Base-by-base conservation (phyloP, 2,329 filamentous ascomycete species). In the Fusarium temperatum region DNA sequence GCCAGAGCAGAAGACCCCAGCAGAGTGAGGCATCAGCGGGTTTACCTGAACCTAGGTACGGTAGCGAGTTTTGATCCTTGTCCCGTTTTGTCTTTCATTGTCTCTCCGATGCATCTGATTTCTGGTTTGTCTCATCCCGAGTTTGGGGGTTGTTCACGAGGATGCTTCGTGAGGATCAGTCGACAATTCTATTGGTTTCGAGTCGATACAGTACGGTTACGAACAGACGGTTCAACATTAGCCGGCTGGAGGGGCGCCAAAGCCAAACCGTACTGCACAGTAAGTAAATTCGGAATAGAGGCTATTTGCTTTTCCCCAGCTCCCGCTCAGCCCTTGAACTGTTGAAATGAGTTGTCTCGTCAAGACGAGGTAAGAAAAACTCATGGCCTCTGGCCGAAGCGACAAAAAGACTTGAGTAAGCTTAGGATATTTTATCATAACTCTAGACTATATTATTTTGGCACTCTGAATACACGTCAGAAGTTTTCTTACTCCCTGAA, bases 81-180 rank as follows among this genome's bases (percentile, higher is more conserved):
- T 32, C n/a, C 41, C 32, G 55, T 58, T 56, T 56, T 56, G 26
- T 44, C 42, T 51, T 50, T 50, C 24, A 35, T 28, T 38, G 42
- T 50, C 41, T 38, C 10, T 20, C 36, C 47, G 36, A 61, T 61
- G 58, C 58, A 58, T 58, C 56, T 58, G 41, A 48, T 58, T 58
- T 58, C 56, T 36, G 32, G 56, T 38, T 51, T 50, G 41, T 60
- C 55, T 36, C 55, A 51, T 38, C 24, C 38, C 50, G 38, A 55
- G 58, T 61, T 61, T 55, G 36, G 57, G 58, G 36, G 28, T 38
- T 60, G 61, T 63, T 63, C 64, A 68, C 56, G 66, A 55, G 64
- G 56, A 66, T 50, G 44, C 30, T 68, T 63, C 50, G 50, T 69
- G 66, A 64, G 69, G 48, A 64, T 69, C 65, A 41, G 65, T 56